These are phyloP conservation scores for Anacardium occidentale DNA, from an alignment of 345 rosid species.

Conservation along the genomic window DNA sequence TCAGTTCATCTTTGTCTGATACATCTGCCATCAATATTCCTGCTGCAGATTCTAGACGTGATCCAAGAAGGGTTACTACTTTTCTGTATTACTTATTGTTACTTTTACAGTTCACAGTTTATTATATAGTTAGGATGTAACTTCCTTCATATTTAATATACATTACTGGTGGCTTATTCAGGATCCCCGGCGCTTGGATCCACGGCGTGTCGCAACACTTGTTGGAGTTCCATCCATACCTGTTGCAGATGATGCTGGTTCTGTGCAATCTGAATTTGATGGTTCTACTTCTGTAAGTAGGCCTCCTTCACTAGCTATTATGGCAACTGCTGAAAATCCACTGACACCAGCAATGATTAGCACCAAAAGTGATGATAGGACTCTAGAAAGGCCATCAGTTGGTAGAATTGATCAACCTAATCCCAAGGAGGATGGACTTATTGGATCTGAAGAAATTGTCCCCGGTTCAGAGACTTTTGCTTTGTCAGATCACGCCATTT, in stretches of 20 bases:
- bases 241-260: conserved; percentile 44
- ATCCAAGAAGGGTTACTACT: conserved; percentile 84
- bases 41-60: conserved; percentile 73
- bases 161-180: conserved; percentile 40
- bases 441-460: conserved; percentile 40
- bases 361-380: conserved; percentile 42
- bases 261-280: conserved; percentile 48
- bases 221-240: conserved; percentile 44
- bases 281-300: conserved; percentile 43
- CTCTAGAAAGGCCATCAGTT: conserved; percentile 39
- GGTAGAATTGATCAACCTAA: conserved; percentile 43
- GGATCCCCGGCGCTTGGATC: conserved; percentile 99
- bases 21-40: conserved; percentile 40
- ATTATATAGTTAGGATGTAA: not conserved
- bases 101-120: not conserved
- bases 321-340: conserved; percentile 39
- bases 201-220: conserved; percentile 58
- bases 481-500: conserved; percentile 45
- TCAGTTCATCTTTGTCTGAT: conserved; percentile 45
- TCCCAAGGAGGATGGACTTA: conserved; percentile 44
- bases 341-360: conserved; percentile 32
- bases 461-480: conserved; percentile 40
- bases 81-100: conserved; percentile 15
- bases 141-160: conserved; percentile 18
- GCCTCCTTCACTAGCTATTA: conserved; percentile 40